Percentiles rank a stretch among this genome's conserved stretches.
phyloP scores from a whole-genome alignment of 441 rosid genomes.

The Populus hybrid region DNA sequence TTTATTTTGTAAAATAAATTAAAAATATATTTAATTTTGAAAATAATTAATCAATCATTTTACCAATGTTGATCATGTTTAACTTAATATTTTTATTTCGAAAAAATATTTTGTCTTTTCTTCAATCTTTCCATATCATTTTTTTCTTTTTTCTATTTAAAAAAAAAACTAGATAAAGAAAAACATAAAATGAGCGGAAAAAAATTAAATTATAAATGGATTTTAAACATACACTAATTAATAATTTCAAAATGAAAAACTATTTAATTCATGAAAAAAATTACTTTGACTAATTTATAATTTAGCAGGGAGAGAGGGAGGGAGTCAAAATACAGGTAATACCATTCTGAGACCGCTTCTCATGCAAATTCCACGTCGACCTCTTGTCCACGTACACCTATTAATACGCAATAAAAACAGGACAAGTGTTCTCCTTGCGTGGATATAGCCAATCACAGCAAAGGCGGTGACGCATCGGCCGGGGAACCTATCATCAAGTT shows the following conservation, averaged over 20 bases:
- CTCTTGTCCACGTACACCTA: neutral
- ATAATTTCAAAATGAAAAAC: too few relatives aligned
- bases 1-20: neutral
- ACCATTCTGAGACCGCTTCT: neutral
- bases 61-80: neutral
- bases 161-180: too few relatives aligned
- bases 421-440: slow-evolving; percentile 15
- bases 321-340: neutral
- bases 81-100: too few relatives aligned
- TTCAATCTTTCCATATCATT: neutral
- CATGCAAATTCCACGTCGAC: neutral
- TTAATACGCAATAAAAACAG: neutral
- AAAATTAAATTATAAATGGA: too few relatives aligned
- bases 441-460: slow-evolving; percentile 20
- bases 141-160: too few relatives aligned
- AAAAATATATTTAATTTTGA: too few relatives aligned
- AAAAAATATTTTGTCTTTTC: neutral
- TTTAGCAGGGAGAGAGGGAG: neutral
- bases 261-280: neutral
- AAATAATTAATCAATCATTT: too few relatives aligned
- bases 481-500: slow-evolving; percentile 3
- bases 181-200: neutral
- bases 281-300: neutral
- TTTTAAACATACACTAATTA: neutral
- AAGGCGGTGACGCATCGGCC: slow-evolving; percentile 25